Percentiles rank a stretch among this genome's conserved stretches.
Evolutionary conservation across 306 rosid species (phyloP).

Genomic region (Casuarina cunninghamiana): DNA sequence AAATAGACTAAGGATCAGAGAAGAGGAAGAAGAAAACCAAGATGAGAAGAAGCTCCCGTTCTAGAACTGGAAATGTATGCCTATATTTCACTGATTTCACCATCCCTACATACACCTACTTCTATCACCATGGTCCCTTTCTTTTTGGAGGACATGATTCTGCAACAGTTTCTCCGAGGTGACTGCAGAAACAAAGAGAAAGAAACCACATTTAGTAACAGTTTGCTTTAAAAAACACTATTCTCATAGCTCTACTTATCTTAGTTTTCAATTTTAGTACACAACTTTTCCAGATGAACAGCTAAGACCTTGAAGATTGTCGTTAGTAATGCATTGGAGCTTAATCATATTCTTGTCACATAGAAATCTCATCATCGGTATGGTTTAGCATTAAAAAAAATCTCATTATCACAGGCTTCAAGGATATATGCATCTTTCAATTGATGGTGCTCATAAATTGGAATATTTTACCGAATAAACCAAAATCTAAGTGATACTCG

Average conservation of each 20-base stretch:
- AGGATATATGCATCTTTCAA: background rate
- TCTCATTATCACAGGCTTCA: background rate
- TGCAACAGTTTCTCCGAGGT: constrained; percentile 93
- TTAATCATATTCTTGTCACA: background rate
- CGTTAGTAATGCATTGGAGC: background rate
- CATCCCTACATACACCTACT: constrained; percentile 74
- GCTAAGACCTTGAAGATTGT: background rate
- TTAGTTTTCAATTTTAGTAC: background rate
- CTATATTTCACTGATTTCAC: constrained; percentile 65
- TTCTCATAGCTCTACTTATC: background rate
- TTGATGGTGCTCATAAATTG: background rate
- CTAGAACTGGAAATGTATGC: constrained; percentile 6
- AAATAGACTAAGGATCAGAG: constrained; percentile 30
- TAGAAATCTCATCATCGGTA: background rate
- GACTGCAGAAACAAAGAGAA: constrained; percentile 48
- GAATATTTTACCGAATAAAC: background rate
- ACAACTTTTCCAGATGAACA: background rate
- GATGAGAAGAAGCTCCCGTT: constrained; percentile 22
- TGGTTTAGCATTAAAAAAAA: background rate
- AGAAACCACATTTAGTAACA: constrained; percentile 15
- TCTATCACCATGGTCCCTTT: constrained; percentile 60
- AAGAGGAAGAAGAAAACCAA: constrained; percentile 7
- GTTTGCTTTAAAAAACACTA: background rate
- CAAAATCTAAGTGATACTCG: background rate
- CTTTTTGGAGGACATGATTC: constrained; percentile 58